Evolutionary conservation across 2,329 filamentous ascomycete species (phyloP).

Genomic region (Cryphonectria naterciae): DNA sequence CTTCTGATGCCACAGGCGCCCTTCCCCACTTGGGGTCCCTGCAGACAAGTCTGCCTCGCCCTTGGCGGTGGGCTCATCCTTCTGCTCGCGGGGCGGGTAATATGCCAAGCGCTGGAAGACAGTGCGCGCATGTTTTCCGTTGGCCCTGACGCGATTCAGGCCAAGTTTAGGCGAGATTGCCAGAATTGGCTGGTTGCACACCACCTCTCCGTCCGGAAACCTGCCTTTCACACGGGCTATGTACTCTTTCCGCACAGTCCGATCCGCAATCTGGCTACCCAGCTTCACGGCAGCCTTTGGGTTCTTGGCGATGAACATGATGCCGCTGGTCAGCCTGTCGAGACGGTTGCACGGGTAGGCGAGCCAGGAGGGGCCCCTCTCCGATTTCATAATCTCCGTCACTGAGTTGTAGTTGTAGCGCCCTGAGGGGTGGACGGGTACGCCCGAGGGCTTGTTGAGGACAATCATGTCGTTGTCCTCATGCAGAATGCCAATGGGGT

Average conservation of each 20-base stretch:
- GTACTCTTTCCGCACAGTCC: conserved; percentile 94
- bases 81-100: conserved; percentile 62
- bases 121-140: conserved; percentile 85
- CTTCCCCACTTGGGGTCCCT: conserved; percentile 31
- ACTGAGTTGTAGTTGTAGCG: conserved; percentile 96
- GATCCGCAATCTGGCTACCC: conserved; percentile 73
- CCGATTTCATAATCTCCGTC: conserved; percentile 87
- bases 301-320: conserved; percentile 97
- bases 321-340: conserved; percentile 89
- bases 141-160: conserved; percentile 90
- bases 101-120: conserved; percentile 94
- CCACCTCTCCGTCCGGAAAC: conserved; percentile 88
- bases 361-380: conserved; percentile 61
- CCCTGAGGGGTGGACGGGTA: conserved; percentile 93
- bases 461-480: conserved; percentile 94
- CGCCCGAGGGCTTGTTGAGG: conserved; percentile 91
- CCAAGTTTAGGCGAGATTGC: conserved; percentile 94
- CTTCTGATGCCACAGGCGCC: conserved; percentile 53
- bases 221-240: conserved; percentile 87
- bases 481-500: conserved; percentile 80
- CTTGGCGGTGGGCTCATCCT: conserved; percentile 31
- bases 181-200: conserved; percentile 92
- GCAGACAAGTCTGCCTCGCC: conserved; percentile 29
- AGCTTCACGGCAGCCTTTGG: conserved; percentile 77
- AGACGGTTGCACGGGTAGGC: conserved; percentile 85